Evolutionary conservation across 352 stramenopile genomes (phyloP), one percentile per base, ranked within the genome.

Genomic region (Phytophthora lateralis): DNA sequence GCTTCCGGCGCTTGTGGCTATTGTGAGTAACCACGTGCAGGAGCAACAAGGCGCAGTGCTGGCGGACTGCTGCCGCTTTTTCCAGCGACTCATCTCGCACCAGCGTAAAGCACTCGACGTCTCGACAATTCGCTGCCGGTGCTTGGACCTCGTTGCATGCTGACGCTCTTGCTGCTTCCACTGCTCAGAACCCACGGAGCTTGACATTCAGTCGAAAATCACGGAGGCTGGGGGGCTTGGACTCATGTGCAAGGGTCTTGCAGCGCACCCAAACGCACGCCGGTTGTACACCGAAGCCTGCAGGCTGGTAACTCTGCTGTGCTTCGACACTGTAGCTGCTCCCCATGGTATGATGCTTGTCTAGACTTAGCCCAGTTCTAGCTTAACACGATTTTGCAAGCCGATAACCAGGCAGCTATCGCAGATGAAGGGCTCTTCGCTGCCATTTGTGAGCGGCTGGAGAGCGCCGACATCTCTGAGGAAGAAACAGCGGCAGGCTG

Each of bases 191-290:
- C 76, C 75, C 2, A 71, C 61, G 8, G 73, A 84, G 32, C 68
- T 83, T 18, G 76, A 86, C 53, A 80, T 89, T 21, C 82, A 91
- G 42, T 76, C 70, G 7, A 77, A 69, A 66, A 79, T 89, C 56
- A 69, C 73, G 7, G 69, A 82, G 12, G 66, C 69, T 15, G 73
- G 73, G 0, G 73, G 71, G 14, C 60, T 88, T 26, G 37, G 37
- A 20, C 35, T 87, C 14, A 61, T 88, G 35, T 18, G 27, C 0
- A 59, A 57, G 17, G 79, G 64, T 2, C 54, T 88, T 8, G 17
- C 43, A 17, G 29, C 32, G n/a, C 75, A 89, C 30, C 38, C 55
- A 1, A 39, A 21, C 20, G 51, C 71, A 10, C 6, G 18, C 2
- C 49, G 46, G 9, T 45, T 89, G 34, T 81, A 85, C 42, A 50